Evolutionary conservation across 2,329 filamentous ascomycete species (phyloP).

Genomic region (Graphium sp.): DNA sequence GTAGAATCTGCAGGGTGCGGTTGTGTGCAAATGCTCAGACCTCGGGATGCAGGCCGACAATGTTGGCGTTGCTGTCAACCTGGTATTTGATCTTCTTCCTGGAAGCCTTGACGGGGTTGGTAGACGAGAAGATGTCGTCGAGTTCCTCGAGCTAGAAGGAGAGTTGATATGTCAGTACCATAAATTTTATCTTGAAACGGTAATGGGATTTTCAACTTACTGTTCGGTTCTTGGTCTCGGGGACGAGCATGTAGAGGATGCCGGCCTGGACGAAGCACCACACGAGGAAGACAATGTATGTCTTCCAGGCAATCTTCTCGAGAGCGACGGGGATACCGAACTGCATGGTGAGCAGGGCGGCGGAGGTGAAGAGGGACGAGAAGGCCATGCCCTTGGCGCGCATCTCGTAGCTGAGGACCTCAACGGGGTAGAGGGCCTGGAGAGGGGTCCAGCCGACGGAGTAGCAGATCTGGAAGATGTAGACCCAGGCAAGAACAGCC

Average conservation of each 20-base stretch:
- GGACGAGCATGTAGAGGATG: conserved; percentile 31
- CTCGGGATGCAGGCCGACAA: too few species aligned
- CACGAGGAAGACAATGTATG: conserved; percentile 25
- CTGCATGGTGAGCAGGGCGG: conserved; percentile 21
- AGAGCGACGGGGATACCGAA: conserved; percentile 25
- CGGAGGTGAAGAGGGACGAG: conserved; percentile 21
- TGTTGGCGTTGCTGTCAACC: conserved; percentile 14
- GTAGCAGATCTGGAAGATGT: conserved; percentile 36
- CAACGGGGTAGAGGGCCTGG: conserved; percentile 17
- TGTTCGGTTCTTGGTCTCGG: conserved; percentile 27
- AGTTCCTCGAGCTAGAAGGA: conserved; percentile 38
- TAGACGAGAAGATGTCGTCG: conserved; percentile 29
- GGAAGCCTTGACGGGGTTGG: conserved; percentile 26
- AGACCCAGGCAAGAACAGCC: conserved; percentile 30
- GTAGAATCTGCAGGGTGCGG: too few species aligned
- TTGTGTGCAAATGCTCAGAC: too few species aligned
- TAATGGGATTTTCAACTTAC: too few species aligned
- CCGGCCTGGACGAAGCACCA: conserved; percentile 23
- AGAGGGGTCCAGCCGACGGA: conserved; percentile 33
- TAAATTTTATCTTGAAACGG: too few species aligned
- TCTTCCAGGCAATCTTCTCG: conserved; percentile 22
- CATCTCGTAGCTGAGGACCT: conserved; percentile 14
- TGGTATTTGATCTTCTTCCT: conserved; percentile 21
- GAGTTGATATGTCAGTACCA: too few species aligned
- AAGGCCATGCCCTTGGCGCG: conserved; percentile 21